Percentiles rank a stretch among this genome's conserved stretches.
Evolutionary conservation across 176 grass and related monocot species (phyloP).

Genomic region (Oryza nivara): DNA sequence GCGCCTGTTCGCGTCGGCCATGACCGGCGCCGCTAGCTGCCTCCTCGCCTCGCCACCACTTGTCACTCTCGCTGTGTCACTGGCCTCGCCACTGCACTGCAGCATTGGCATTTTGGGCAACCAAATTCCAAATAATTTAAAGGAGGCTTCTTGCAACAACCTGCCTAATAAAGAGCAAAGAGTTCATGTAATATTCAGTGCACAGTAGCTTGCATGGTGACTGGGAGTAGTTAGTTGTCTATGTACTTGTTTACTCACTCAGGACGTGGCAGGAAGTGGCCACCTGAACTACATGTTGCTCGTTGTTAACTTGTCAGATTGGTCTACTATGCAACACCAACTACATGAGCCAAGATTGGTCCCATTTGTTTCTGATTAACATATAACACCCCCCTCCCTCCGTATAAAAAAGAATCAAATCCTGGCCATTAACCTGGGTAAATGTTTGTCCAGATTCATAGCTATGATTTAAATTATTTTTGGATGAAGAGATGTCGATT

Average conservation of each 20-base stretch:
- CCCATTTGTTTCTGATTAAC: too few species aligned
- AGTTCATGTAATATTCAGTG: slow-evolving; percentile 19
- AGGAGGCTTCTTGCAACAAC: slow-evolving; percentile 5
- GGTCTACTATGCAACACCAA: not conserved
- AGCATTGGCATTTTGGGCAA: slow-evolving; percentile 5
- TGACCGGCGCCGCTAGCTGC: not conserved
- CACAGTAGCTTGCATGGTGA: slow-evolving; percentile 4
- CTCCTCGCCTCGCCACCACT: not conserved
- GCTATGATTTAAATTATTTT: too few species aligned
- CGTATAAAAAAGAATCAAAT: too few species aligned
- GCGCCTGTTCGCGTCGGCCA: slow-evolving; percentile 51
- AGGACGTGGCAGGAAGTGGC: not conserved
- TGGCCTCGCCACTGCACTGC: not conserved
- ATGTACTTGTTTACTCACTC: not conserved
- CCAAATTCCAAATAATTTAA: slow-evolving; percentile 27
- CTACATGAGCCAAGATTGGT: not conserved
- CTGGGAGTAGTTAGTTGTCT: too few species aligned
- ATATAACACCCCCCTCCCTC: too few species aligned
- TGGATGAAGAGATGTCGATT: too few species aligned
- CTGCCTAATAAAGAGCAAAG: not conserved
- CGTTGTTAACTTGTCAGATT: not conserved
- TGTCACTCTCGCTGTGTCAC: not conserved
- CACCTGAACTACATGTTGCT: slow-evolving; percentile 18
- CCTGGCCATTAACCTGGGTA: too few species aligned
- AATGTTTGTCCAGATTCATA: too few species aligned